Evolutionary conservation across 306 rosid species (phyloP), one percentile per base, ranked within the genome.

Genomic region (Amphicarpaea edgeworthii): DNA sequence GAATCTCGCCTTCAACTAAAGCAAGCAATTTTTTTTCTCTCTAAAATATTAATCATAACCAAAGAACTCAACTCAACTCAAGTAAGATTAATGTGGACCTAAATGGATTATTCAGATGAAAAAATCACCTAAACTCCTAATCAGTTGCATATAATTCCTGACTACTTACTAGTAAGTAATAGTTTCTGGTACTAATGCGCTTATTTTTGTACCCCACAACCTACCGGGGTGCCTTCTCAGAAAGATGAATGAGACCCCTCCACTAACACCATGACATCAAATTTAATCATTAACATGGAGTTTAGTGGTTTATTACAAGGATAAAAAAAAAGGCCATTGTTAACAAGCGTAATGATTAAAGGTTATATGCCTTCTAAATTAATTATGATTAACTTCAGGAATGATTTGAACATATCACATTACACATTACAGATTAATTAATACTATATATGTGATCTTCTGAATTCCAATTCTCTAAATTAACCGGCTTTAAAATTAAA

Each of bases 261-360:
- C 71, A 70, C 63, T 69, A 46, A 47, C 21, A 30, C 1, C 79
- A 28, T 61, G 60, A 21, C 16, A 58, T 34, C 12, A 15, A 61
- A 5, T 19, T 32, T 20, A 75, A 76, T 63, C 65, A 76, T 38
- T 64, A 76, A n/a, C 55, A 23, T 7, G 37, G 40, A 51, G 10
- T 6, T 64, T 26, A 76, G 57, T 65, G 80, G 74, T 57, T 76
- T 53, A 65, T 66, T 54, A 28, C 68, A 49, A 42, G 23, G 47
- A 77, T 42, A 21, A 10, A 54, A 2, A 9, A 51, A 66, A 19
- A 3, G 7, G 4, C 55, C 43, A 50, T 60, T 2, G 40, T 76
- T 47, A 64, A 50, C 37, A 67, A 17, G 26, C 34, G 69, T 42
- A 55, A 77, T 68, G 75, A 77, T 77, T 57, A 77, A 41, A 43